phyloP scores from a whole-genome alignment of 495 filamentous ascomycete species.

The Talaromyces trachyspermus region DNA sequence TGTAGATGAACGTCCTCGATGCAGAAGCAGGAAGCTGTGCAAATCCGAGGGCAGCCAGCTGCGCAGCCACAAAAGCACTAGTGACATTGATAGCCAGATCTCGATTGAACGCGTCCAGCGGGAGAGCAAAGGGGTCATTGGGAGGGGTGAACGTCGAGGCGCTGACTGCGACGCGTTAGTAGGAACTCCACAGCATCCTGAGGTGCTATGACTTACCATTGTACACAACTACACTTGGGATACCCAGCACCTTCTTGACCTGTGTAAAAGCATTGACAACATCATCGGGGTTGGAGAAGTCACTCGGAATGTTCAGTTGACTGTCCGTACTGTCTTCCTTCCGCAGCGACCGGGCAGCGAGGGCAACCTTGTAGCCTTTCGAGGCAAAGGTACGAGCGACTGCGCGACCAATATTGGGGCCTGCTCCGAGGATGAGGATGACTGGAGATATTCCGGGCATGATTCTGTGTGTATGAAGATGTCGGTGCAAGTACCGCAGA shows the following conservation, averaged over 20 bases:
- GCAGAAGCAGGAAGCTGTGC: conserved; percentile 24
- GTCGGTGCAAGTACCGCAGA: too few species aligned
- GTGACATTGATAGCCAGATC: conserved; percentile 36
- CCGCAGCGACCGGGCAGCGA: conserved; percentile 25
- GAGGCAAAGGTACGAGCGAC: conserved; percentile 31
- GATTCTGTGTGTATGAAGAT: too few species aligned
- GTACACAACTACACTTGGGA: conserved; percentile 42
- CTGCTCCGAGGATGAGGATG: conserved; percentile 37
- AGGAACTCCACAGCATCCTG: too few species aligned
- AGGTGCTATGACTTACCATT: conserved; percentile 29
- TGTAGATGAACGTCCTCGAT: conserved; percentile 41
- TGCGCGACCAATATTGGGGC: conserved; percentile 31
- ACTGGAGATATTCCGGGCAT: too few species aligned
- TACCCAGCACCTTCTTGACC: conserved; percentile 27
- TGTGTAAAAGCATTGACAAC: conserved; percentile 29
- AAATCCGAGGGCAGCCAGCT: conserved; percentile 34
- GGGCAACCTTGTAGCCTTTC: conserved; percentile 40
- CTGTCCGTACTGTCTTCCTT: conserved; percentile 25
- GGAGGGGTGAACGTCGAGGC: background rate
- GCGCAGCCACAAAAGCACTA: conserved; percentile 37
- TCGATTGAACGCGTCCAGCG: conserved; percentile 26
- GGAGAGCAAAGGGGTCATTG: conserved; percentile 24
- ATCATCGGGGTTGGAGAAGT: conserved; percentile 32
- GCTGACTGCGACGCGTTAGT: too few species aligned
- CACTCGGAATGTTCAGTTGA: conserved; percentile 29